Evolutionary conservation across 371 early-diverging fungal species (phyloP).

Genomic region (Dinochytrium kinnereticum): DNA sequence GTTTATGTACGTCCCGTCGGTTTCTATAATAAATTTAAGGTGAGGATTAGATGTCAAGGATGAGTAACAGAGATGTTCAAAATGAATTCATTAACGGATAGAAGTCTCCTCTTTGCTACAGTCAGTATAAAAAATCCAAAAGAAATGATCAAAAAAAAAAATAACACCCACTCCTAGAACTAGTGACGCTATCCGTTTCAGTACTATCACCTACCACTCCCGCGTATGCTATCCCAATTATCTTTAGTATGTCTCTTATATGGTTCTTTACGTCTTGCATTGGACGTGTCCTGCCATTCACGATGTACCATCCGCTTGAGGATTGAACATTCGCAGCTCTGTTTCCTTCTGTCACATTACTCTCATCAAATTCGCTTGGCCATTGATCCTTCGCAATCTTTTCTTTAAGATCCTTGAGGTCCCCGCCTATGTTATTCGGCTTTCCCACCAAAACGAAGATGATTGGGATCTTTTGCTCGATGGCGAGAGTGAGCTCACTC

Average conservation of each 20-base stretch:
- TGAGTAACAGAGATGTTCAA: too few species aligned
- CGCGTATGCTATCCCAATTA: too few species aligned
- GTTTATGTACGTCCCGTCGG: neutral
- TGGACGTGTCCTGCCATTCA: neutral
- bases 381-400: constrained; percentile 6
- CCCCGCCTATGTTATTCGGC: neutral
- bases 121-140: too few species aligned
- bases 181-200: neutral
- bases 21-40: too few species aligned
- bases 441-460: neutral
- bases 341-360: too few species aligned
- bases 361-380: too few species aligned
- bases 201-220: too few species aligned
- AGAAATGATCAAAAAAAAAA: neutral
- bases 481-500: neutral
- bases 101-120: too few species aligned
- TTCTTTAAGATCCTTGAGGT: neutral
- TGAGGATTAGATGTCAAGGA: too few species aligned
- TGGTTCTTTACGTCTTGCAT: neutral
- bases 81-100: too few species aligned
- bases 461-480: neutral
- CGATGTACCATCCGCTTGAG: neutral
- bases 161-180: neutral
- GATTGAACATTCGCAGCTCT: too few species aligned
- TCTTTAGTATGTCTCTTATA: neutral